Evolutionary conservation across 495 filamentous ascomycete genomes (phyloP).

Genomic region (Trichoderma virens): DNA sequence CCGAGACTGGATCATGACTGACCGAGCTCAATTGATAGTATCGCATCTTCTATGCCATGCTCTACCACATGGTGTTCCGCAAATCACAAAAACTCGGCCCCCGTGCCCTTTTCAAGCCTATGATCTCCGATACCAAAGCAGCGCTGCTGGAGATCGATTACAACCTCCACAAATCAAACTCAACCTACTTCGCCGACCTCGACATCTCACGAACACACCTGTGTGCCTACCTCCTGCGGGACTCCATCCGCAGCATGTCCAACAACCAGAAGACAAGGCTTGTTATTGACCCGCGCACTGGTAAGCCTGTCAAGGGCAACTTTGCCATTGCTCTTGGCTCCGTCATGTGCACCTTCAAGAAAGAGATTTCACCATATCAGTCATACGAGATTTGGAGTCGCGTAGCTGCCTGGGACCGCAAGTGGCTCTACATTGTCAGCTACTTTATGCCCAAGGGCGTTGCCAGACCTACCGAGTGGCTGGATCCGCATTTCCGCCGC

Average conservation of each 20-base stretch:
- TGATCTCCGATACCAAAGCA: slow-evolving; percentile 51
- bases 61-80: slow-evolving; percentile 47
- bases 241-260: slow-evolving; percentile 32
- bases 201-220: slow-evolving; percentile 64
- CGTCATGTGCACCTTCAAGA: slow-evolving; percentile 57
- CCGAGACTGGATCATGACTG: background rate
- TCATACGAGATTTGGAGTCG: slow-evolving; percentile 67
- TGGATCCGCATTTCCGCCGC: slow-evolving; percentile 18
- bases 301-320: slow-evolving; percentile 24
- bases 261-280: slow-evolving; percentile 35
- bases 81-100: slow-evolving; percentile 32
- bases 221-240: slow-evolving; percentile 43
- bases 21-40: slow-evolving; percentile 30
- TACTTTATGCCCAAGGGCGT: slow-evolving; percentile 52
- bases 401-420: slow-evolving; percentile 61
- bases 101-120: slow-evolving; percentile 54
- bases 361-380: slow-evolving; percentile 62
- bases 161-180: slow-evolving; percentile 80
- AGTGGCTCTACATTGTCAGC: slow-evolving; percentile 43
- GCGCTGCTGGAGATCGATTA: slow-evolving; percentile 66
- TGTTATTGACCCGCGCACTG: slow-evolving; percentile 32
- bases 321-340: slow-evolving; percentile 59
- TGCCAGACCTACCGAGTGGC: slow-evolving; percentile 38
- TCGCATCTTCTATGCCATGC: slow-evolving; percentile 55
- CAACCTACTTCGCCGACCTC: slow-evolving; percentile 75